Evolutionary conservation across 768 basidiomycete species (phyloP).

Genomic region (Amyloporia xantha): DNA sequence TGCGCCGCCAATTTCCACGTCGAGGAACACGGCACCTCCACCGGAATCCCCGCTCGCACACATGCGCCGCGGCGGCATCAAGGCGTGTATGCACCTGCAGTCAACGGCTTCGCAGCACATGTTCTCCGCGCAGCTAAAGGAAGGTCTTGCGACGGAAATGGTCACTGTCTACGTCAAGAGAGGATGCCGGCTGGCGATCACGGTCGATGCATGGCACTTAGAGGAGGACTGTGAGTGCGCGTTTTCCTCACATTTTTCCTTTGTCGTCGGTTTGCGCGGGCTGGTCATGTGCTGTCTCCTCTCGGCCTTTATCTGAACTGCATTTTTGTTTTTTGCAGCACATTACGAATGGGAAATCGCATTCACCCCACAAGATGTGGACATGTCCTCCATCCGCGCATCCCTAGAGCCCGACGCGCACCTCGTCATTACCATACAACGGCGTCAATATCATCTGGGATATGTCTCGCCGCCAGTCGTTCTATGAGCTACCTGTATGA

Average conservation of each 20-base stretch:
- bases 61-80: background rate
- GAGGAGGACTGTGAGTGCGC: conserved; percentile 48
- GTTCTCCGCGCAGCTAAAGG: conserved; percentile 43
- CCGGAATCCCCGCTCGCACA: background rate
- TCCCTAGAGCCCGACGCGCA: conserved; percentile 28
- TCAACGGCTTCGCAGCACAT: conserved; percentile 35
- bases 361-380: conserved; percentile 48
- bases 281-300: background rate
- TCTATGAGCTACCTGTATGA: too few relatives aligned
- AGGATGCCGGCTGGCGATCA: conserved; percentile 48
- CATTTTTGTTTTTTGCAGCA: conserved; percentile 27
- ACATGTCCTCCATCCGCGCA: conserved; percentile 47
- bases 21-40: background rate
- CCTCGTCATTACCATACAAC: conserved; percentile 10
- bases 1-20: background rate
- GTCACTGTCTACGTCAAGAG: conserved; percentile 56
- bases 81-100: conserved; percentile 41
- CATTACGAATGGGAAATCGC: conserved; percentile 58
- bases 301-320: background rate
- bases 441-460: too few relatives aligned
- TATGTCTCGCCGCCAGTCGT: too few relatives aligned
- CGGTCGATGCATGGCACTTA: conserved; percentile 59
- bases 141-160: conserved; percentile 49
- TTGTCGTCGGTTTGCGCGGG: background rate
- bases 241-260: background rate